Evolutionary conservation across 331 rosid genomes (phyloP).

Genomic region (Saraca asoca): DNA sequence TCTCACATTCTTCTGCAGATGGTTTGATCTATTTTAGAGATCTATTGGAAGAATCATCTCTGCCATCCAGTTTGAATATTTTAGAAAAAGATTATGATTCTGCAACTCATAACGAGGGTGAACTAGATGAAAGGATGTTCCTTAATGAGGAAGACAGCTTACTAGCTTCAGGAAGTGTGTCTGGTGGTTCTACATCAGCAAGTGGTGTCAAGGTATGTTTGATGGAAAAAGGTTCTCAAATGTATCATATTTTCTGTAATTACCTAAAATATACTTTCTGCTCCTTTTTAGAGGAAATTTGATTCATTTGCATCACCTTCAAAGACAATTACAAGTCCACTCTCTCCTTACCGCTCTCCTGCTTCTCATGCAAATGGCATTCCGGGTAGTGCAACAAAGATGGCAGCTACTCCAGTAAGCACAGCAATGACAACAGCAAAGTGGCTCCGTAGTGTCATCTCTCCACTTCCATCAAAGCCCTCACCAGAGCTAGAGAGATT

Average conservation of each 20-base stretch:
- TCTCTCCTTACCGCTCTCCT: conserved; percentile 84
- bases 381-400: conserved; percentile 54
- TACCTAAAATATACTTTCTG: conserved; percentile 23
- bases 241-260: conserved; percentile 14
- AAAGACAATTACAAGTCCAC: conserved; percentile 69
- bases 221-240: conserved; percentile 3
- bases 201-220: conserved; percentile 75
- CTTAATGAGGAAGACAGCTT: conserved; percentile 82
- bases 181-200: conserved; percentile 59
- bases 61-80: conserved; percentile 59
- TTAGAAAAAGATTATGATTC: conserved; percentile 73
- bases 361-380: conserved; percentile 58
- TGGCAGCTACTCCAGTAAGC: conserved; percentile 91
- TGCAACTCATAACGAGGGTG: conserved; percentile 65
- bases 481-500: conserved; percentile 77
- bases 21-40: conserved; percentile 80
- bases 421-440: conserved; percentile 98
- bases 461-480: conserved; percentile 80
- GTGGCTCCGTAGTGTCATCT: conserved; percentile 90
- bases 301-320: conserved; percentile 77
- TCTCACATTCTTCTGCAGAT: conserved; percentile 50
- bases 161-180: conserved; percentile 72
- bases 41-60: conserved; percentile 66
- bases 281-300: conserved; percentile 60
- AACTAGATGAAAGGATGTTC: conserved; percentile 84